Evolutionary conservation across 2,329 filamentous ascomycete species (phyloP).

Genomic region (Cytospora paraplurivora): DNA sequence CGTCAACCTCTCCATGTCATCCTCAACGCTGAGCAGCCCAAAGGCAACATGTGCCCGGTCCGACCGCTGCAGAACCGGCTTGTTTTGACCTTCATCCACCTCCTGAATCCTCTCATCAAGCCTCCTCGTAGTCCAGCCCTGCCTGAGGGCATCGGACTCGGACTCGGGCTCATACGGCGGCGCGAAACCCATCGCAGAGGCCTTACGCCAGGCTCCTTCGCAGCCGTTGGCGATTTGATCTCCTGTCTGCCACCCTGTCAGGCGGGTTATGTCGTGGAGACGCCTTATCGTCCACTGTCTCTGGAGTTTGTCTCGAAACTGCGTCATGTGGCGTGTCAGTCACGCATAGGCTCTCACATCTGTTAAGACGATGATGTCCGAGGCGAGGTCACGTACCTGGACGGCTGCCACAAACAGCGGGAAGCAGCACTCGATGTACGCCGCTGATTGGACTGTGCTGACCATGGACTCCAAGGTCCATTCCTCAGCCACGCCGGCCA

Average conservation of each 20-base stretch:
- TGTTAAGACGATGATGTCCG: not conserved
- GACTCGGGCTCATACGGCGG: slow-evolving; percentile 64
- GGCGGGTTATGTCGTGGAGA: slow-evolving; percentile 71
- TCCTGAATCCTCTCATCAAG: slow-evolving; percentile 56
- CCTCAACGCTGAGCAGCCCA: slow-evolving; percentile 76
- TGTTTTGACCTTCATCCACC: slow-evolving; percentile 43
- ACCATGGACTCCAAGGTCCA: slow-evolving; percentile 58
- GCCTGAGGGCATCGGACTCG: slow-evolving; percentile 35
- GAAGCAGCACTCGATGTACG: slow-evolving; percentile 80
- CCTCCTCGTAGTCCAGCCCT: slow-evolving; percentile 50
- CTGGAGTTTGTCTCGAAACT: slow-evolving; percentile 73
- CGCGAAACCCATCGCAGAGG: slow-evolving; percentile 71
- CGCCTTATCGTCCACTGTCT: slow-evolving; percentile 76
- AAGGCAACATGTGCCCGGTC: slow-evolving; percentile 74
- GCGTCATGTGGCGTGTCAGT: slow-evolving; percentile 30
- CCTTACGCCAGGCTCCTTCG: slow-evolving; percentile 80
- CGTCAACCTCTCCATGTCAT: slow-evolving; percentile 68
- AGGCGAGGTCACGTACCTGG: slow-evolving; percentile 48
- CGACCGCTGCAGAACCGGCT: slow-evolving; percentile 61
- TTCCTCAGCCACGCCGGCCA: slow-evolving; percentile 68
- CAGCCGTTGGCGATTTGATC: slow-evolving; percentile 80
- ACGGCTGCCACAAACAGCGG: slow-evolving; percentile 86
- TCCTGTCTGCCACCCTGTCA: slow-evolving; percentile 87
- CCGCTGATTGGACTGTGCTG: slow-evolving; percentile 76
- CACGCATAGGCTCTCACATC: not conserved